Evolutionary conservation across 2,329 filamentous ascomycete species (phyloP).

Genomic region (Bipolaris sorokiniana): DNA sequence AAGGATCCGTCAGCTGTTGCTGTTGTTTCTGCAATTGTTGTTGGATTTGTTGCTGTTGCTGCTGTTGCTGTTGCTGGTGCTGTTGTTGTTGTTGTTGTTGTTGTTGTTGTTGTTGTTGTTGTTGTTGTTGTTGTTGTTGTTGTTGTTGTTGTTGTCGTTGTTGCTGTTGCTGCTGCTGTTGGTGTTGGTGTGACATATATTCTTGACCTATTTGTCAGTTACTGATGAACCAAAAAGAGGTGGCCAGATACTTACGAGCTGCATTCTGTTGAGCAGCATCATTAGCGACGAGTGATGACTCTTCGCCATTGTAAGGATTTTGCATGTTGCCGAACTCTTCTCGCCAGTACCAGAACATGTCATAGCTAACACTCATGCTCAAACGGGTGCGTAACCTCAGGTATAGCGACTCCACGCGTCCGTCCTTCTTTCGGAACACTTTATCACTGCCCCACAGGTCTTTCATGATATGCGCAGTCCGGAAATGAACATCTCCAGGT

Average conservation of each 20-base stretch:
- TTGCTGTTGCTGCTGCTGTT: conserved; percentile 7
- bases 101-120: neutral
- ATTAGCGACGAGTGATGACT: conserved; percentile 25
- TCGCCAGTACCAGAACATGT: conserved; percentile 51
- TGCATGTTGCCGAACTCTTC: conserved; percentile 47
- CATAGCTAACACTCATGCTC: conserved; percentile 48
- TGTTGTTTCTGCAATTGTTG: conserved; percentile 1
- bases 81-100: conserved; percentile 14
- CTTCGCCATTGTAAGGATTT: conserved; percentile 47
- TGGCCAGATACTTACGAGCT: conserved; percentile 34
- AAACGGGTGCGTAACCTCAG: conserved; percentile 42
- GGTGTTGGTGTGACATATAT: conserved; percentile 24
- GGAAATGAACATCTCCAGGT: conserved; percentile 38
- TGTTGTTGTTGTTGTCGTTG: conserved; percentile 15
- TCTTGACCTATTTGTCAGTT: conserved; percentile 26
- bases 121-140: conserved; percentile 11
- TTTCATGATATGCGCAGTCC: conserved; percentile 41
- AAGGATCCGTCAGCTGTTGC: conserved; percentile 24
- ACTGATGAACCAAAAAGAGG: neutral
- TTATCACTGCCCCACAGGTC: conserved; percentile 45
- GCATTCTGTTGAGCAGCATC: conserved; percentile 33
- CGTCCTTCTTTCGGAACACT: conserved; percentile 43
- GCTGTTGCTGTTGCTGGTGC: conserved; percentile 4
- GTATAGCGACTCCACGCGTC: conserved; percentile 40
- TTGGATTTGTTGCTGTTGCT: neutral